These are phyloP conservation scores for Beauveria scarabaeidicola DNA, from an alignment of 2,329 filamentous ascomycete species.

Conservation along the genomic window DNA sequence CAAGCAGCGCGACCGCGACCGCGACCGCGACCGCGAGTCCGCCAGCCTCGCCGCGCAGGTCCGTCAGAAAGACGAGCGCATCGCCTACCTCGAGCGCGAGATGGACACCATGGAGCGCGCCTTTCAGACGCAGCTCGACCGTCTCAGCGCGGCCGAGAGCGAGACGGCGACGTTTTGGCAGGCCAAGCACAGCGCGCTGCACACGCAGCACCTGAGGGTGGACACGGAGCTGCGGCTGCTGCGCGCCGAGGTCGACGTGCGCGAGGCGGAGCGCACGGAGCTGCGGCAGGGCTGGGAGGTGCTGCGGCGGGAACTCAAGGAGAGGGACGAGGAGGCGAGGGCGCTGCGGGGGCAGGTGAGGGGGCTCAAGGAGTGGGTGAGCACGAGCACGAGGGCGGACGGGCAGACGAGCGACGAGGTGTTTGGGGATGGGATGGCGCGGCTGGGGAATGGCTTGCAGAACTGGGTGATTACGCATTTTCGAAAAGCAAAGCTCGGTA, in stretches of 20 bases:
- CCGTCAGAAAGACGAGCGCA: slow-evolving; percentile 42
- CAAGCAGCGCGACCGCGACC: slow-evolving; percentile 11
- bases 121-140: slow-evolving; percentile 45
- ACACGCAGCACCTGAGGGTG: slow-evolving; percentile 42
- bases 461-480: slow-evolving; percentile 69
- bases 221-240: slow-evolving; percentile 46
- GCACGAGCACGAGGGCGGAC: slow-evolving; percentile 53
- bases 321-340: slow-evolving; percentile 48
- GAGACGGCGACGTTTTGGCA: slow-evolving; percentile 52
- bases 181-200: slow-evolving; percentile 42
- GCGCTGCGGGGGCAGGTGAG: slow-evolving; percentile 51
- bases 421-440: slow-evolving; percentile 52
- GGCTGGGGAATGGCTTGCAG: slow-evolving; percentile 58
- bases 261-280: slow-evolving; percentile 39
- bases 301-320: slow-evolving; percentile 35
- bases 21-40: slow-evolving; percentile 19
- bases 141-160: slow-evolving; percentile 44
- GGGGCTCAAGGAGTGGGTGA: slow-evolving; percentile 65
- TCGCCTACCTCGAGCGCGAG: slow-evolving; percentile 44
- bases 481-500: slow-evolving; percentile 50
- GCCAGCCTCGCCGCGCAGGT: slow-evolving; percentile 23
- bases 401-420: slow-evolving; percentile 58
- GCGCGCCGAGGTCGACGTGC: slow-evolving; percentile 38
- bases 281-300: slow-evolving; percentile 42
- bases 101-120: slow-evolving; percentile 43